Conservation (phyloP, 805 yeast genomes). For the Starmerella etchellsii region DNA sequence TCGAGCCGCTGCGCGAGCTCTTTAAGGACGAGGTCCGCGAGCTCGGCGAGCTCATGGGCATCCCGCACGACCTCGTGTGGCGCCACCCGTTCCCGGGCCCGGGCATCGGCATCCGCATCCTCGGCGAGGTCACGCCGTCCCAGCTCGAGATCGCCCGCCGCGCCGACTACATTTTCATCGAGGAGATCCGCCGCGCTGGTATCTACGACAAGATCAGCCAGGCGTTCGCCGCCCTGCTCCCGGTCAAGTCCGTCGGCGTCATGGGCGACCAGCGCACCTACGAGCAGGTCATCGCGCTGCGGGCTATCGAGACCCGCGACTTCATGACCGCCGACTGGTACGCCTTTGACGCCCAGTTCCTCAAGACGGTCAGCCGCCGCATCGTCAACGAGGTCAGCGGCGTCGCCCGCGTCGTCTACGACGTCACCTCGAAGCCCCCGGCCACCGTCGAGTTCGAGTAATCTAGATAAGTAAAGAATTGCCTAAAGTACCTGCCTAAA, state of each 20-base stretch:
- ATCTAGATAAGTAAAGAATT: too few species aligned
- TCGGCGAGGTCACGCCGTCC: constrained; percentile 88
- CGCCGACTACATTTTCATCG: constrained; percentile 92
- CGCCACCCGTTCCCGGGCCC: constrained; percentile 99
- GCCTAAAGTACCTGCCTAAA: too few species aligned
- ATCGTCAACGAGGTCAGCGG: constrained; percentile 98
- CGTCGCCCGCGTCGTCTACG: constrained; percentile 97
- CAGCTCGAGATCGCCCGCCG: constrained; percentile 96
- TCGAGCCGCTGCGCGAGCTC: constrained; percentile 96
- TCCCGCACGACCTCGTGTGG: constrained; percentile 96
- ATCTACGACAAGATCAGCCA: constrained; percentile 86
- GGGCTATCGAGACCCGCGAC: constrained; percentile 95
- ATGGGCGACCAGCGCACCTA: constrained; percentile 99
- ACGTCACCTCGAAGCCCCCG: constrained; percentile 97
- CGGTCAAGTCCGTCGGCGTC: constrained; percentile 98
- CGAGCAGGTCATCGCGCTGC: constrained; percentile 96
- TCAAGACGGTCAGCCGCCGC: constrained; percentile 86
- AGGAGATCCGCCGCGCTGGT: constrained; percentile 89
- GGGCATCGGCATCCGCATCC: constrained; percentile 95
- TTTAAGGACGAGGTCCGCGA: constrained; percentile 98
- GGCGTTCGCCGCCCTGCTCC: constrained; percentile 93
- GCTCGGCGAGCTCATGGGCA: constrained; percentile 86
- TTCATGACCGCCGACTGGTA: constrained; percentile 99
- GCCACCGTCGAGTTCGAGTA: constrained; percentile 99
- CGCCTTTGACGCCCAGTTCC: constrained; percentile 80